Conservation (phyloP, 2,329 filamentous ascomycete genomes). For the Metarhizium guizhouense region DNA sequence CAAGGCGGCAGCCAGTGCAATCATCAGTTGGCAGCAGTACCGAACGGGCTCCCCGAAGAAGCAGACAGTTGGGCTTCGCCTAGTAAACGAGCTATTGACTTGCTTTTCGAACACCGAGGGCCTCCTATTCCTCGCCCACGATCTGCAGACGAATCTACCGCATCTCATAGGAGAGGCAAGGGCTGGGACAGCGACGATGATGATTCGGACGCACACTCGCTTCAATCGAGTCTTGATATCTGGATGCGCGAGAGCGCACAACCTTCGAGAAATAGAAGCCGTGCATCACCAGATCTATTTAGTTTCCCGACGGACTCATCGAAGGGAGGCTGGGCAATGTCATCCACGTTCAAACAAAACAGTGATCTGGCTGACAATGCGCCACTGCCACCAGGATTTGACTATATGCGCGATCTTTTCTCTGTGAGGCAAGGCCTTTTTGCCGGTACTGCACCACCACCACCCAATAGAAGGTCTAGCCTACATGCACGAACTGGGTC, state of each 20-base stretch:
- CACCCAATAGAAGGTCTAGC: conserved; percentile 45
- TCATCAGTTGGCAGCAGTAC: background rate
- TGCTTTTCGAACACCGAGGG: conserved; percentile 11
- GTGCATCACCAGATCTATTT: conserved; percentile 44
- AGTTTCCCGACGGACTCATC: conserved; percentile 34
- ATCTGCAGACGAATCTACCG: conserved; percentile 37
- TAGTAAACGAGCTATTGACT: conserved; percentile 1
- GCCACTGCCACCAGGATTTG: conserved; percentile 19
- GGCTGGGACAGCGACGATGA: conserved; percentile 38
- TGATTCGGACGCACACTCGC: conserved; percentile 31
- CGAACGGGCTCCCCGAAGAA: background rate
- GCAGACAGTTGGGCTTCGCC: conserved; percentile 5
- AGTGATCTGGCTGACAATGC: conserved; percentile 12
- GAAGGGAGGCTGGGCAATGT: conserved; percentile 36
- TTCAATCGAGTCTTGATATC: conserved; percentile 44
- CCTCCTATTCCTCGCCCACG: conserved; percentile 30
- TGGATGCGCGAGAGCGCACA: conserved; percentile 48
- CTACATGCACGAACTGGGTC: conserved; percentile 37
- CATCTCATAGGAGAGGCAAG: conserved; percentile 28
- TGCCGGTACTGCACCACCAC: conserved; percentile 31
- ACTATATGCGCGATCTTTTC: conserved; percentile 38
- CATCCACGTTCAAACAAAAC: conserved; percentile 35
- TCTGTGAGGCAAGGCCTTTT: conserved; percentile 31
- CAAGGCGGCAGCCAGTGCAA: conserved; percentile 10
- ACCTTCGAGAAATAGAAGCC: conserved; percentile 19